phyloP scores from a whole-genome alignment of 1,284 basidiomycete species.

The Veloporphyrellus conicus region DNA sequence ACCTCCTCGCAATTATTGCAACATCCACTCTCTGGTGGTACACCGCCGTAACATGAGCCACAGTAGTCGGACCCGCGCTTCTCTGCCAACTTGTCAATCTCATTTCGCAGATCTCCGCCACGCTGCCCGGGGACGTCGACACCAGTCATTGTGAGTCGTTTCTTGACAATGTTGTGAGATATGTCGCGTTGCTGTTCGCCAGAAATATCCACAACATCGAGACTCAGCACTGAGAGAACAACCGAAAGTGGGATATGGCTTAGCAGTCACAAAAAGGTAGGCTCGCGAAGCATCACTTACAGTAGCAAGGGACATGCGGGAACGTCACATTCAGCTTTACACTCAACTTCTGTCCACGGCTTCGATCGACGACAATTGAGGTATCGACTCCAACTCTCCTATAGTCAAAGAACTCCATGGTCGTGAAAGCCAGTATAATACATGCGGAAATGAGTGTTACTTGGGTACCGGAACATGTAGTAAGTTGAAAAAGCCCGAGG shows the following conservation, averaged over 20 bases:
- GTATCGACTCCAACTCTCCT: conserved; percentile 83
- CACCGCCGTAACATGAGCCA: conserved; percentile 96
- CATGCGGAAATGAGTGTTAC: conserved; percentile 91
- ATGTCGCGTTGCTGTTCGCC: conserved; percentile 91
- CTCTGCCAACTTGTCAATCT: conserved; percentile 75
- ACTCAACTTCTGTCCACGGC: conserved; percentile 89
- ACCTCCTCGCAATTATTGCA: conserved; percentile 98
- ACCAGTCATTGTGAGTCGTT: conserved; percentile 67
- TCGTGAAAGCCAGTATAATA: conserved; percentile 87
- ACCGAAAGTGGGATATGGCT: background rate
- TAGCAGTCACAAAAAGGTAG: background rate
- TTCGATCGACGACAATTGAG: conserved; percentile 87
- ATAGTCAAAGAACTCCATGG: conserved; percentile 96
- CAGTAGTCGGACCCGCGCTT: conserved; percentile 69
- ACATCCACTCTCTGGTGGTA: conserved; percentile 78
- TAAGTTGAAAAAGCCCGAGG: conserved; percentile 1
- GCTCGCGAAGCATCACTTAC: conserved; percentile 49
- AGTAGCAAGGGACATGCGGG: conserved; percentile 94
- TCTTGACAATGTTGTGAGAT: conserved; percentile 86
- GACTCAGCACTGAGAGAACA: conserved; percentile 68
- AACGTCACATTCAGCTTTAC: conserved; percentile 94
- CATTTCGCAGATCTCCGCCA: conserved; percentile 72
- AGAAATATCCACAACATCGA: conserved; percentile 98
- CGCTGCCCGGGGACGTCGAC: conserved; percentile 53
- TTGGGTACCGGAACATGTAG: conserved; percentile 33